Percentiles rank a stretch among this genome's conserved stretches.
phyloP scores from a whole-genome alignment of 2,329 filamentous ascomycete species.

The Fusarium xylarioides region DNA sequence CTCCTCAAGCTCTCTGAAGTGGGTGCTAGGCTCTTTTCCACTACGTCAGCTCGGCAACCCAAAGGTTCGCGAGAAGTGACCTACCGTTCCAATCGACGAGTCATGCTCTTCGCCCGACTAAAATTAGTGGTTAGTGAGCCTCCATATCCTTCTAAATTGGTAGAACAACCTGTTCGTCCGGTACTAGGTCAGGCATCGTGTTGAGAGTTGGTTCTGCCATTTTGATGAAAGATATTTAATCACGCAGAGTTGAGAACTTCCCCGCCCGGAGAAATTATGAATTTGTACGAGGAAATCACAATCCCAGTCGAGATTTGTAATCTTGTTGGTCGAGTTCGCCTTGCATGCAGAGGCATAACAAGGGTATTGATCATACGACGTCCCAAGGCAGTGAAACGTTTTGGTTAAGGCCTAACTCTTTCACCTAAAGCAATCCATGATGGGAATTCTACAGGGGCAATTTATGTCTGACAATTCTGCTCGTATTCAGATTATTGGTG shows the following conservation, averaged over 20 bases:
- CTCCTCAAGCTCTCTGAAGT: conserved; percentile 25
- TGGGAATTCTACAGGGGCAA: neutral
- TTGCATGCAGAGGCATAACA: neutral
- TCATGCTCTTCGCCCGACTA: conserved; percentile 1
- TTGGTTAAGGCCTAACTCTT: neutral
- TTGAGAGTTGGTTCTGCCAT: conserved; percentile 12
- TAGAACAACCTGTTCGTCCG: conserved; percentile 12
- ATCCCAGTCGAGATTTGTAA: conserved; percentile 2
- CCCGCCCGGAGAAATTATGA: neutral
- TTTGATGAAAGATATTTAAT: neutral
- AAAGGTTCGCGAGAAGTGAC: fast-evolving
- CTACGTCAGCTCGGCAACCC: neutral
- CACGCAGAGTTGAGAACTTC: neutral
- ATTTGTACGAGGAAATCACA: neutral
- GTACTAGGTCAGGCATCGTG: neutral
- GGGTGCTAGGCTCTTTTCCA: conserved; percentile 6
- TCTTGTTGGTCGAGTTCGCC: neutral
- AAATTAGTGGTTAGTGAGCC: neutral
- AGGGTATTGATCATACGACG: conserved; percentile 11
- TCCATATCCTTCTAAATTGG: fast-evolving
- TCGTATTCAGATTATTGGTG: neutral
- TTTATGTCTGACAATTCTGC: fast-evolving
- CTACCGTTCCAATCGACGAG: neutral
- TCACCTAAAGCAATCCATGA: fast-evolving
- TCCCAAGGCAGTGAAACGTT: neutral